Evolutionary conservation across 2,329 filamentous ascomycete species (phyloP), one percentile per base, ranked within the genome.

Genomic region (Ceratocystis ficicola): DNA sequence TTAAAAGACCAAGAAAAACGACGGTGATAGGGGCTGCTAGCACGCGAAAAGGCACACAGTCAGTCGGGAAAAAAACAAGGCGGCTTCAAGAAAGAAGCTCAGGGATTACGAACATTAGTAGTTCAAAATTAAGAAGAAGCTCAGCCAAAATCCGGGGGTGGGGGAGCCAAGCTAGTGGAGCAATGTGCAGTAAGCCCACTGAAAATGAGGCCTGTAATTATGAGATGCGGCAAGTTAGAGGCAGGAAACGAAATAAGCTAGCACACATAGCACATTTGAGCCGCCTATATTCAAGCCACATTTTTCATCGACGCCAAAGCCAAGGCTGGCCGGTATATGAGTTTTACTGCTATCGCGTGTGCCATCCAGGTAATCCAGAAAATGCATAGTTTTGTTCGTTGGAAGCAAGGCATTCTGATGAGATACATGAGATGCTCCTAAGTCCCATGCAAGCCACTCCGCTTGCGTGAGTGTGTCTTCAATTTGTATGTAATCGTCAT

Each of bases 11-110:
- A 50, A 63, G 46, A 64, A 64, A 41, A 41, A 12, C 10, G 36
- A 64, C 44, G 50, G 28, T 20, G 64, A 65, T 60, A 65, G 64
- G 64, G 64, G 64, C 44, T 52, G 22, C 60, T 3, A 57, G 36
- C 57, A 65, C 28, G 55, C 64, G 28, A 48, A 41, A 41, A 48
- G 44, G 41, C 63, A 50, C 17, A 30, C 36, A 41, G 36, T 41
- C 10, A 15, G n/a, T n/a, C n/a, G 28, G 61, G 20, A 10, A 63
- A 48, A 28, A 63, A 46, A 20, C 59, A 41, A 41, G 59, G 25
- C 25, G 22, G 46, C 44, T n/a, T 46, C 30, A 15, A 30, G 44
- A 15, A 12, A 2, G 44, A 50, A 63, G 36, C 44, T 63, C n/a
- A 30, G 22, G 44, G 32, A 28, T 30, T 32, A n/a, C 25, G 32